Conservation (phyloP, 2,329 filamentous ascomycete genomes). For the Chaetomiaceae sp. region DNA sequence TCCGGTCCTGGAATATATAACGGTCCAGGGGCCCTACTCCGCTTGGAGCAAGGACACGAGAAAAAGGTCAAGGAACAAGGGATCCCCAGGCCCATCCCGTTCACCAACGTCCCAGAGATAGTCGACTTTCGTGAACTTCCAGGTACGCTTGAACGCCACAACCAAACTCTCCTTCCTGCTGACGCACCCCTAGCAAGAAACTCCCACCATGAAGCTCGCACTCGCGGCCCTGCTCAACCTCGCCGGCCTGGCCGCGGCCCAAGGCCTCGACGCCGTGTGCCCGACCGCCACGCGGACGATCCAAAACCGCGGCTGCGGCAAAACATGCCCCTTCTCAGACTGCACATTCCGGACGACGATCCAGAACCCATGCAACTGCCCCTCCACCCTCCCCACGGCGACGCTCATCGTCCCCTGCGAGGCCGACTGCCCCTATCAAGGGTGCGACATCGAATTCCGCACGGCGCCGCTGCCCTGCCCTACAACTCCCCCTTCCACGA, state of each 20-base stretch:
- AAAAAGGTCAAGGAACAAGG: neutral
- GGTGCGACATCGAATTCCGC: slow-evolving; percentile 28
- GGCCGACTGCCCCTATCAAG: slow-evolving; percentile 29
- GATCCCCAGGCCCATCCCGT: neutral
- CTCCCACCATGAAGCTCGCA: slow-evolving; percentile 20
- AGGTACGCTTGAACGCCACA: neutral
- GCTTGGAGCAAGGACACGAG: neutral
- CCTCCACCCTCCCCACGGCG: slow-evolving; percentile 27
- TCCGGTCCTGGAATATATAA: neutral
- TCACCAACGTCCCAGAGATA: neutral
- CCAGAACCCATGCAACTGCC: slow-evolving; percentile 30
- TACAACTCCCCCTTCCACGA: slow-evolving; percentile 17
- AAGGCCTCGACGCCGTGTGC: slow-evolving; percentile 20
- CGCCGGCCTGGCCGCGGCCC: slow-evolving; percentile 17
- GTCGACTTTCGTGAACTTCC: neutral
- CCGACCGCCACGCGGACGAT: slow-evolving; percentile 29
- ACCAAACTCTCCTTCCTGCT: neutral
- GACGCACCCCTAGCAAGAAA: neutral
- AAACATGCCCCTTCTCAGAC: slow-evolving; percentile 26
- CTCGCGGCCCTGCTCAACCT: slow-evolving; percentile 13
- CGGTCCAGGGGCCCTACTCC: neutral
- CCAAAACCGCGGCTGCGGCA: slow-evolving; percentile 25
- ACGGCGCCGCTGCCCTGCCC: slow-evolving; percentile 24
- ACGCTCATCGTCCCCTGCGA: slow-evolving; percentile 30
- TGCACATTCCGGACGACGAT: slow-evolving; percentile 29